Conservation (phyloP, 768 basidiomycete genomes). For the Chalciporus chontae region DNA sequence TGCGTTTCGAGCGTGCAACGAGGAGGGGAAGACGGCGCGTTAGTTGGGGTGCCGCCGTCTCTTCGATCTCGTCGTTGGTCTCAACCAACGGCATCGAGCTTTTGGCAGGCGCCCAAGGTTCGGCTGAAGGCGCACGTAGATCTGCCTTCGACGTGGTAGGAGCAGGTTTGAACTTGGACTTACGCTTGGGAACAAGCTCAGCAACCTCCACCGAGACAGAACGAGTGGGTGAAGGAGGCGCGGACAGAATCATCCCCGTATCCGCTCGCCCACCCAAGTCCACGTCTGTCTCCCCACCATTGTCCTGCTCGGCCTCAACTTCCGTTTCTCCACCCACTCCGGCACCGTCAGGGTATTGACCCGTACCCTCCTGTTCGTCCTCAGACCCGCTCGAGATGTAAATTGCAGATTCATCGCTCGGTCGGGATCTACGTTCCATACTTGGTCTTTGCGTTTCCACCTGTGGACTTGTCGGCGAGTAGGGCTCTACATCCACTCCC, state of each 20-base stretch:
- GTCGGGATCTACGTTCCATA: constrained; percentile 1
- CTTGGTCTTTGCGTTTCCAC: background rate
- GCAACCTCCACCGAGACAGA: background rate
- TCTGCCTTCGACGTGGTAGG: background rate
- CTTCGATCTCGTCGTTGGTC: background rate
- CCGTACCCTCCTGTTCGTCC: constrained; percentile 5
- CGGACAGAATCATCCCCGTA: constrained; percentile 26
- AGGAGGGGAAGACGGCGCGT: constrained; percentile 17
- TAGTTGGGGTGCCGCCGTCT: background rate
- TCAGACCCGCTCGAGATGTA: constrained; percentile 29
- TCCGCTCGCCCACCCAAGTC: constrained; percentile 13
- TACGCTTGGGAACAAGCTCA: constrained; percentile 2
- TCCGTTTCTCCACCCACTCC: background rate
- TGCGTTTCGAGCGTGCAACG: constrained; percentile 17
- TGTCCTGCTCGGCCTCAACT: background rate
- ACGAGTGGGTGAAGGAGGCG: constrained; percentile 16
- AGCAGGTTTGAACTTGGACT: constrained; percentile 20
- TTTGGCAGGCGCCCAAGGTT: background rate
- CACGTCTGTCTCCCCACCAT: background rate
- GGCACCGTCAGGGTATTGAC: background rate
- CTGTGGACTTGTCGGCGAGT: background rate
- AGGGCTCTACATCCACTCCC: background rate
- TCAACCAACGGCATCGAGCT: background rate
- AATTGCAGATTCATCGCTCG: constrained; percentile 16
- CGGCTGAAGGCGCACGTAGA: background rate